Percentiles rank a stretch among this genome's conserved stretches.
These are phyloP conservation scores for Penicillium riverlandense DNA, from an alignment of 495 filamentous ascomycete genomes.

Conservation along the genomic window DNA sequence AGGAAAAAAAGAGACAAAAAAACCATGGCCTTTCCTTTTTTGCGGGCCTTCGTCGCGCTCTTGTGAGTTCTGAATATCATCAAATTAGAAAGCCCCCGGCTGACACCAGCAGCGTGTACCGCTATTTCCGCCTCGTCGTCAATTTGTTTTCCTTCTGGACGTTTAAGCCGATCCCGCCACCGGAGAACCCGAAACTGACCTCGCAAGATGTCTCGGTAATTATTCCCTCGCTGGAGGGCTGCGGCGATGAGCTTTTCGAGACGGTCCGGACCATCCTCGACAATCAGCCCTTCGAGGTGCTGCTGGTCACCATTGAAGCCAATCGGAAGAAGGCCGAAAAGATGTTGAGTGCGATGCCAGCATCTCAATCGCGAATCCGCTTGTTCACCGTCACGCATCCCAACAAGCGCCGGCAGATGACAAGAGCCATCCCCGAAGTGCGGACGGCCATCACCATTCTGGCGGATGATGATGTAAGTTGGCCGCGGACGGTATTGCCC, in stretches of 20 bases:
- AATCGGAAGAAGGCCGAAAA: conserved; percentile 47
- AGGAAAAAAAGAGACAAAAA: not conserved
- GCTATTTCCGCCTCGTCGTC: conserved; percentile 59
- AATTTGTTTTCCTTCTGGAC: conserved; percentile 59
- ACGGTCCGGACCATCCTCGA: conserved; percentile 53
- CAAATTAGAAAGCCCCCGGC: conserved; percentile 1
- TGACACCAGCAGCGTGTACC: conserved; percentile 41
- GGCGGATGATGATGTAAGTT: conserved; percentile 83
- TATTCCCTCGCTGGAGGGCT: conserved; percentile 61
- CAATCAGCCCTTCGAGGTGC: conserved; percentile 48
- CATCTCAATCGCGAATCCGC: conserved; percentile 43
- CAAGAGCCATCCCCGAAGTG: conserved; percentile 70
- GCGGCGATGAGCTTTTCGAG: conserved; percentile 50
- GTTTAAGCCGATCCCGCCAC: conserved; percentile 55
- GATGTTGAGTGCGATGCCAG: conserved; percentile 46
- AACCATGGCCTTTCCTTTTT: conserved; percentile 39
- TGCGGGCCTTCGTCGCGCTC: conserved; percentile 40
- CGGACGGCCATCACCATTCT: conserved; percentile 68
- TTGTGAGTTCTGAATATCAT: conserved; percentile 30
- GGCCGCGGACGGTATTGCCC: conserved; percentile 66
- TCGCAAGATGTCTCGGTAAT: conserved; percentile 68
- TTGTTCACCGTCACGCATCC: conserved; percentile 50
- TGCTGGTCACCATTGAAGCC: conserved; percentile 59
- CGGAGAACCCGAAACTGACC: conserved; percentile 56
- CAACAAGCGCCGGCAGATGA: conserved; percentile 83